Conservation (phyloP, 208 protist species). For the Leishmania major region DNA sequence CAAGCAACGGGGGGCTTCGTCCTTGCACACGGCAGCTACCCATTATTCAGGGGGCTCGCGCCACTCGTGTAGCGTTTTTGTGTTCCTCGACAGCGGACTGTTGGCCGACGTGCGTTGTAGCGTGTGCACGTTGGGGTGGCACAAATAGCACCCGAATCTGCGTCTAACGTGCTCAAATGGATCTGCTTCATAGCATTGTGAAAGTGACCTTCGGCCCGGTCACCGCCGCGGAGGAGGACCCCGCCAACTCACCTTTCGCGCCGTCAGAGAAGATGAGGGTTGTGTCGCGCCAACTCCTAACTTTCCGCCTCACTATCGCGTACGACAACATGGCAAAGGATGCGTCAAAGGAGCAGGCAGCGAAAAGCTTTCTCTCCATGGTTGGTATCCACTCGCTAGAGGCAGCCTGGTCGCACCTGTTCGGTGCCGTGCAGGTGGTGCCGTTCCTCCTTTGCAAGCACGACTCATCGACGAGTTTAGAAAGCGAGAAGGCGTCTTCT, state of each 20-base stretch:
- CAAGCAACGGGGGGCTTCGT: background rate
- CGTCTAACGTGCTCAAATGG: slow-evolving; percentile 27
- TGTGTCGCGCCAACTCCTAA: slow-evolving; percentile 44
- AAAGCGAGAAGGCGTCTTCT: background rate
- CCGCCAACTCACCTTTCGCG: background rate
- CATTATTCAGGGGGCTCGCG: too few relatives aligned
- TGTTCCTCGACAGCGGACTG: background rate
- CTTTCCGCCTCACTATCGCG: slow-evolving; percentile 43
- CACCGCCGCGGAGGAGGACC: background rate
- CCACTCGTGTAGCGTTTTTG: background rate
- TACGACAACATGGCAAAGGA: slow-evolving; percentile 34
- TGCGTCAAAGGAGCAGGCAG: slow-evolving; percentile 22
- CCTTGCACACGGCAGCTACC: background rate
- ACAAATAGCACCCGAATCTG: background rate
- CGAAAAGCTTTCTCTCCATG: slow-evolving; percentile 37
- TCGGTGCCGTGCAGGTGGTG: slow-evolving; percentile 42
- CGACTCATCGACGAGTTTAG: background rate
- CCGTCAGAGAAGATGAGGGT: slow-evolving; percentile 24
- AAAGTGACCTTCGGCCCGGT: slow-evolving; percentile 36
- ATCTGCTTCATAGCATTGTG: slow-evolving; percentile 37
- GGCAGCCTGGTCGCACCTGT: slow-evolving; percentile 48
- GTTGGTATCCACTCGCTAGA: slow-evolving; percentile 47
- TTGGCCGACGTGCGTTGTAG: background rate
- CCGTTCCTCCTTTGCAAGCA: slow-evolving; percentile 33
- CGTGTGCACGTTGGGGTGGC: background rate